Base-by-base conservation (phyloP, 1,284 basidiomycete species). In the Vanrija humicola region DNA sequence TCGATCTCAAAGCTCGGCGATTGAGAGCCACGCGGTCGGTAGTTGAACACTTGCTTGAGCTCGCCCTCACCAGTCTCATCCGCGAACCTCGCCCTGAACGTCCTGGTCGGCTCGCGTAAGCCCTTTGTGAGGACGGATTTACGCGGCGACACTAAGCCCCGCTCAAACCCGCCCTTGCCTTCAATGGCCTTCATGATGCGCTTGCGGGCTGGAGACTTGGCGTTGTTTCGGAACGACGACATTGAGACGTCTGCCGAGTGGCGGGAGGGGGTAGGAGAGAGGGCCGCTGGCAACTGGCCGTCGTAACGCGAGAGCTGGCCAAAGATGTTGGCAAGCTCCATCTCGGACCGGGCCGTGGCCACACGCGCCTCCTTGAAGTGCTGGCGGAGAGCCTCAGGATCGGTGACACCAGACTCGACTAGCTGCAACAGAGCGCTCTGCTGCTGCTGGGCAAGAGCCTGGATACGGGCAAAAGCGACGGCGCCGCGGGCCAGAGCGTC, bases 401-500 rank as follows among this genome's bases (percentile, higher is more conserved):
- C 79, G 6, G 71, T 70, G 10, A 78, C 80, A 12, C 50, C 55
- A 1, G 54, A 21, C 9, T 81, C 80, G 8, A 77, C 69, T 6
- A 82, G 74, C 3, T 75, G 77, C 44, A 78, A 78, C 48, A 92
- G 78, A 40, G 78, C 70, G 42, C 75, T 79, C 14, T 85, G 83
- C 12, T 86, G 84, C 54, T 89, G 86, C 21, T 82, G 82, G 44
- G 91, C 78, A 71, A 86, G 82, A 39, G 87, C 82, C 2, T 86
- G 90, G 66, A 86, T 87, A 54, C 89, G 79, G 21, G 88, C 87
- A n/a, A 92, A 80, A 75, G 80, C 81, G 19, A 54, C 48, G 19
- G 54, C 53, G 14, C 34, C 46, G 7, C 43, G 45, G 18, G 91
- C 84, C 54, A 89, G 77, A 16, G 85, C 79, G 62, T 84, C 82